These are phyloP conservation scores for Orbilia javanica DNA, from an alignment of 2,329 filamentous ascomycete genomes.

Conservation along the genomic window DNA sequence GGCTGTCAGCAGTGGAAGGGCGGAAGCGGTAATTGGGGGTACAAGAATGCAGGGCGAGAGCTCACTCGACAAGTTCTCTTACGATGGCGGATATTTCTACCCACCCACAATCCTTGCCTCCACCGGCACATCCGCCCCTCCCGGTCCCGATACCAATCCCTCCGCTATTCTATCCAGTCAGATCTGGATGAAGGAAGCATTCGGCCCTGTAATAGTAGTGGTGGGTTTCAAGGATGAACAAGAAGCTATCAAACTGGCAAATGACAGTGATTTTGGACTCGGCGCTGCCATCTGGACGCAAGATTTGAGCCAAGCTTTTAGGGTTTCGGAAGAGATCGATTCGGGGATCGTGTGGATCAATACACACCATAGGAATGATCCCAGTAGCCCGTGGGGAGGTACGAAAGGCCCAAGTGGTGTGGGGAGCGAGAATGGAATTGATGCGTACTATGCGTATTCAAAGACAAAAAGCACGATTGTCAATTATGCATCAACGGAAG, in stretches of 20 bases:
- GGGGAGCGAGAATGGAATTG: conserved; percentile 79
- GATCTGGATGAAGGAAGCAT: conserved; percentile 68
- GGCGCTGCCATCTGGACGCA: conserved; percentile 58
- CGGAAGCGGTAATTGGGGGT: conserved; percentile 68
- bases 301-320: conserved; percentile 63
- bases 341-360: conserved; percentile 69
- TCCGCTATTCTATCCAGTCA: conserved; percentile 64
- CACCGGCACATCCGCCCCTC: conserved; percentile 15
- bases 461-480: conserved; percentile 76
- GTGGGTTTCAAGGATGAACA: conserved; percentile 68
- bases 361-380: conserved; percentile 78
- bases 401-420: conserved; percentile 74
- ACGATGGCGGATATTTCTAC: conserved; percentile 70
- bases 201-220: conserved; percentile 70
- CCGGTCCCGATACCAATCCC: conserved; percentile 11
- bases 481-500: conserved; percentile 74
- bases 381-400: conserved; percentile 78
- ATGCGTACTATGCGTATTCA: conserved; percentile 72
- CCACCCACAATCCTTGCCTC: conserved; percentile 67
- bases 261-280: conserved; percentile 68
- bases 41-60: conserved; percentile 68
- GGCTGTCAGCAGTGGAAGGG: conserved; percentile 64
- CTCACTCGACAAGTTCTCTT: conserved; percentile 69
- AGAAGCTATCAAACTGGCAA: conserved; percentile 68
- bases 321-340: conserved; percentile 68